Base-by-base conservation (phyloP, 2,329 filamentous ascomycete genomes). In the Calonectria hongkongensis region DNA sequence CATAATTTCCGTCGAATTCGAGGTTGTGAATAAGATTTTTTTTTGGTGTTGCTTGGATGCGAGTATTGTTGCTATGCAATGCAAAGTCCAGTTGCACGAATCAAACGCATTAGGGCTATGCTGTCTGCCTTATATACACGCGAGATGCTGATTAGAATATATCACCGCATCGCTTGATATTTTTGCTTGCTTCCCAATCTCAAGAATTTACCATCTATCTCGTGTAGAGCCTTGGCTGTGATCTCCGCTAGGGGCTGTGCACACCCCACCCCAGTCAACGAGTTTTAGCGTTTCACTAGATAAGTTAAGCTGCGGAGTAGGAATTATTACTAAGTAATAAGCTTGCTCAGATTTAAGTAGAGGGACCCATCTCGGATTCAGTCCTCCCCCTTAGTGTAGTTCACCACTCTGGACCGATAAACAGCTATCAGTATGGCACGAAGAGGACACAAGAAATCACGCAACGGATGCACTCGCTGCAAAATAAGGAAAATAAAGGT, bases 401-500 rank as follows among this genome's bases (percentile, higher is more conserved):
- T 25, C 36, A 33, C 43, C 50, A 65, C 67, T 36, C 33, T 12
- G 54, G 16, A n/a, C 13, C 48, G 3, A 4, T 10, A 21, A 41
- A 62, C 18, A 15, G 21, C 36, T 21, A 3, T 41, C 39, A 39
- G 43, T 1, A 71, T 71, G 63, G 43, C 51, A 30, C 66, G 63
- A 45, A 51, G 66, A 16, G 63, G 68, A 3, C 64, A 71, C 45
- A 71, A 68, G 27, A 71, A 71, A 25, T 71, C 54, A n/a, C 64
- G 64, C 21, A 68, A 68, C 47, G 64, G 69, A 15, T 71, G 64
- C 18, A 28, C 21, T 21, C 64, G 47, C 21, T 71, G 64, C 12
- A 71, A 71, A 27, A 25, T 56, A n/a, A 67, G 69, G 18, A 68
- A 56, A 21, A 50, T 71, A 12, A 71, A 71, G 69, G 64, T 71